Percentiles rank a stretch among this genome's conserved stretches.
Conservation (phyloP, 179 eudicot genomes). For the Amaranthus tricolor region DNA sequence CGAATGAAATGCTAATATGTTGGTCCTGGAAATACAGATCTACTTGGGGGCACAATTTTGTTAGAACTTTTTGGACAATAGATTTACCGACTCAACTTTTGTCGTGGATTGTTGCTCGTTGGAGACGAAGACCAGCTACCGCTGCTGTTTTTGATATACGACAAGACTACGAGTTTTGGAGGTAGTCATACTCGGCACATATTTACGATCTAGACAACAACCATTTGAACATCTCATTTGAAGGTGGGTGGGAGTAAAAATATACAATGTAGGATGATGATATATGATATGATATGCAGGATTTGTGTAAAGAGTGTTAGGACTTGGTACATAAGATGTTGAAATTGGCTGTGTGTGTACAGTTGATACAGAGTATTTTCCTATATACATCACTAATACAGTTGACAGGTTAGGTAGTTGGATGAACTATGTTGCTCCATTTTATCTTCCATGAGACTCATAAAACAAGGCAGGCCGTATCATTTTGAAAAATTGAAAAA, state of each 20-base stretch:
- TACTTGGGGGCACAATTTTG: too few species aligned
- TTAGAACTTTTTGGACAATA: too few species aligned
- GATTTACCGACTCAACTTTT: neutral
- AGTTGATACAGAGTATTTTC: constrained; percentile 7
- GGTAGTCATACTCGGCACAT: neutral
- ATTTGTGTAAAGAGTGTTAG: constrained; percentile 1
- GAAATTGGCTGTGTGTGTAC: constrained; percentile 13
- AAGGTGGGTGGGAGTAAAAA: neutral
- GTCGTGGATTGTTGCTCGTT: neutral
- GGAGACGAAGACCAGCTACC: neutral
- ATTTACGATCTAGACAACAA: neutral
- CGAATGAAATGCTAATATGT: too few species aligned
- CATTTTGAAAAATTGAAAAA: too few species aligned
- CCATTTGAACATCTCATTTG: constrained; percentile 4
- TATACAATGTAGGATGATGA: too few species aligned
- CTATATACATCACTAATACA: neutral
- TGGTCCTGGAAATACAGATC: too few species aligned
- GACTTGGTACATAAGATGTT: constrained; percentile 11
- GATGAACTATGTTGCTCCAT: constrained; percentile 5
- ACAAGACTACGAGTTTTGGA: neutral
- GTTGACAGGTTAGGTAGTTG: neutral
- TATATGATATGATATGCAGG: constrained; percentile 5
- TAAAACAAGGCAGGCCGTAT: too few species aligned
- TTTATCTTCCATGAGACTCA: neutral
- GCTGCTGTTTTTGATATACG: too few species aligned